These are phyloP conservation scores for Zoysia japonica DNA, from an alignment of 176 grass and related monocot species.

Conservation along the genomic window DNA sequence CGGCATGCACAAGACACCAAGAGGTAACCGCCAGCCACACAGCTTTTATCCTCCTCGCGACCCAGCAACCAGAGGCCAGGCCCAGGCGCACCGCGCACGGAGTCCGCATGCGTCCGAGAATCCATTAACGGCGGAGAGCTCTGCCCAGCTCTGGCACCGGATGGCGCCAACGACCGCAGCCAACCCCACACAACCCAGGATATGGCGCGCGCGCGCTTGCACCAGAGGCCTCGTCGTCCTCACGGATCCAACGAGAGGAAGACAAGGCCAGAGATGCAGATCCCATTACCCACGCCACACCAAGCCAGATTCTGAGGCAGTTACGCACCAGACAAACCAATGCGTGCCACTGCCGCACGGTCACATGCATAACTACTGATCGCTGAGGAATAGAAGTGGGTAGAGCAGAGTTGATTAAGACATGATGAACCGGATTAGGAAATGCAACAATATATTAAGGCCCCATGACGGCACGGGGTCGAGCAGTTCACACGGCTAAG, in stretches of 20 bases:
- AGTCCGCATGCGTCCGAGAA: neutral
- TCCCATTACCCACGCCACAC: slow-evolving; percentile 30
- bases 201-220: neutral
- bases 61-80: neutral
- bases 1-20: neutral
- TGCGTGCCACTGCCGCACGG: too few species aligned
- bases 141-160: neutral
- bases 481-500: neutral
- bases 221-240: slow-evolving; percentile 37
- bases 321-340: slow-evolving; percentile 30
- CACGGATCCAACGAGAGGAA: neutral
- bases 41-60: neutral
- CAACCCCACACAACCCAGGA: neutral
- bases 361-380: slow-evolving; percentile 15
- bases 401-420: neutral
- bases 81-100: neutral
- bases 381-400: neutral
- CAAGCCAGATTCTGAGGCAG: slow-evolving; percentile 39
- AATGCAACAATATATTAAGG: slow-evolving; percentile 8
- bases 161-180: neutral
- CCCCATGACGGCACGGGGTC: neutral
- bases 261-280: slow-evolving; percentile 36
- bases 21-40: neutral
- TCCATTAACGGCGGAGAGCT: neutral
- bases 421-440: slow-evolving; percentile 3